Evolutionary conservation across 129 eudicot species (phyloP).

Genomic region (Flaveria bidentis): DNA sequence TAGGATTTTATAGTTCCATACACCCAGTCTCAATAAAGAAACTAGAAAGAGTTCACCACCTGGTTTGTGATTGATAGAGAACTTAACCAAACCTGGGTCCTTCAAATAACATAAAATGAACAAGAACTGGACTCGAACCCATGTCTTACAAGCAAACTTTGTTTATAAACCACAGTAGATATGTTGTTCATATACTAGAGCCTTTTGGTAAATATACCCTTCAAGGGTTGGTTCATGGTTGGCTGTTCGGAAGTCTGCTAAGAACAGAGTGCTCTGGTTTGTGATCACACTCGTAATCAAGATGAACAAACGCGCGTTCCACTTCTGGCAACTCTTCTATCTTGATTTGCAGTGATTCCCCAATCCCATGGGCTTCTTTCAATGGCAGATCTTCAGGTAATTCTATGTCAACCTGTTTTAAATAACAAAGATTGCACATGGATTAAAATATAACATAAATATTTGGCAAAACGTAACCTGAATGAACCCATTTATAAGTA

Average conservation of each 20-base stretch:
- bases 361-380: constrained; percentile 71
- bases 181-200: too few relatives aligned
- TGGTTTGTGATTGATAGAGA: background rate
- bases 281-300: constrained; percentile 79
- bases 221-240: constrained; percentile 35
- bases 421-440: background rate
- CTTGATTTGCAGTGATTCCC: constrained; percentile 68
- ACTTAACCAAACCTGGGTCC: constrained; percentile 5
- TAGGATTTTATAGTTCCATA: background rate
- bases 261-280: constrained; percentile 77
- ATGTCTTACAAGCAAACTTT: background rate
- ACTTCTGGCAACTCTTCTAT: constrained; percentile 78
- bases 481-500: background rate
- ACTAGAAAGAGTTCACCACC: background rate
- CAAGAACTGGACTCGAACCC: background rate
- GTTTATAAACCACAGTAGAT: too few relatives aligned
- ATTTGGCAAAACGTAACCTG: too few relatives aligned
- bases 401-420: constrained; percentile 63
- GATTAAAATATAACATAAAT: background rate
- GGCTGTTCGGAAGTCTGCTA: constrained; percentile 53
- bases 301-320: constrained; percentile 77
- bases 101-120: background rate
- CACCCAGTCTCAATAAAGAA: background rate
- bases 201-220: constrained; percentile 8
- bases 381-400: constrained; percentile 69